These are phyloP conservation scores for Sequoia sempervirens DNA, from an alignment of 75 land plant species.

Conservation along the genomic window DNA sequence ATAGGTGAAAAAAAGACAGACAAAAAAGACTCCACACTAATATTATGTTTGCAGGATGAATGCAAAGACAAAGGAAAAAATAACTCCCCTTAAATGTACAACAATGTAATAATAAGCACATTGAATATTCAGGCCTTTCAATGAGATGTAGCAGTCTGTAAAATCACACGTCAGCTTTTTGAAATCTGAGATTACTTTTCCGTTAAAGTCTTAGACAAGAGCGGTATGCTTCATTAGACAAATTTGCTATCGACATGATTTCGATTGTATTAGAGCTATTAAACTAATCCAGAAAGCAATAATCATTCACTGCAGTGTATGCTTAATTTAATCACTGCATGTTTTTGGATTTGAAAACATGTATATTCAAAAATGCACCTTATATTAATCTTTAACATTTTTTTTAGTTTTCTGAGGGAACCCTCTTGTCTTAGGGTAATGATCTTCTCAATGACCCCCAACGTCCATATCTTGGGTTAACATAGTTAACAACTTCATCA, in stretches of 20 bases:
- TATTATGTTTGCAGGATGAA: too few relatives aligned
- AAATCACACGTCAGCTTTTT: too few relatives aligned
- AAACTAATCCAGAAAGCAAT: neutral
- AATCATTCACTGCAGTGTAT: neutral
- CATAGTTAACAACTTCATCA: neutral
- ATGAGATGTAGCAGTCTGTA: too few relatives aligned
- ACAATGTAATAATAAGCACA: too few relatives aligned
- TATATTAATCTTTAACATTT: neutral
- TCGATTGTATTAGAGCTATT: neutral
- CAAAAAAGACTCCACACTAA: too few relatives aligned
- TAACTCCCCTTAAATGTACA: too few relatives aligned
- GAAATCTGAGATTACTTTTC: too few relatives aligned
- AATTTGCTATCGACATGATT: neutral
- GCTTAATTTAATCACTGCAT: neutral
- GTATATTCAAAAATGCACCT: neutral
- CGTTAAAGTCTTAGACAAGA: neutral
- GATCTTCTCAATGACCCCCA: neutral
- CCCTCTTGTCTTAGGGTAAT: neutral
- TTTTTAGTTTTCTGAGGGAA: neutral
- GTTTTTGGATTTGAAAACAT: neutral
- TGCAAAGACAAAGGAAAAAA: too few relatives aligned
- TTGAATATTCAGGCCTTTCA: too few relatives aligned
- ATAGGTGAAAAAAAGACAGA: too few relatives aligned
- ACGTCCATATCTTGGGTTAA: neutral
- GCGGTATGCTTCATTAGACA: neutral